Percentiles rank a stretch among this genome's conserved stretches.
phyloP scores from a whole-genome alignment of 768 basidiomycete genomes.

The Boletales sp. region DNA sequence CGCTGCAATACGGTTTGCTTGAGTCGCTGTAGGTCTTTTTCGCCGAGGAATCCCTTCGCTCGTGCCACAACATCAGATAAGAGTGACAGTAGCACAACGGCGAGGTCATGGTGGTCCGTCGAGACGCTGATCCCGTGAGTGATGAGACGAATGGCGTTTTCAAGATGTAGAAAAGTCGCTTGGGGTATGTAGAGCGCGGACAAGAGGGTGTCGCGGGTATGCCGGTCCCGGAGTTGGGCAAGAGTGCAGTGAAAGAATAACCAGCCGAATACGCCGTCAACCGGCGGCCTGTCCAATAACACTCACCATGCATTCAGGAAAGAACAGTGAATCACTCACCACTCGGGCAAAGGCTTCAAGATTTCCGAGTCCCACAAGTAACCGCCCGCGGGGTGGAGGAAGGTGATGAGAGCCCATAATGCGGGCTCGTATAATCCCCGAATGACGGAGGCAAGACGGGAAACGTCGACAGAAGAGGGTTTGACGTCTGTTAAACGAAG shows the following conservation, averaged over 20 bases:
- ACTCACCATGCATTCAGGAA: not conserved
- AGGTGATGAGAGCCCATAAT: constrained; percentile 40
- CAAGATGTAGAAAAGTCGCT: constrained; percentile 29
- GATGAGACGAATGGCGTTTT: constrained; percentile 37
- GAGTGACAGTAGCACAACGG: constrained; percentile 35
- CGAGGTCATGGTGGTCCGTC: constrained; percentile 17
- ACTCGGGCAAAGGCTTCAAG: constrained; percentile 7
- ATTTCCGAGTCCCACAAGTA: constrained; percentile 40
- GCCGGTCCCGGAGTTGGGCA: constrained; percentile 15
- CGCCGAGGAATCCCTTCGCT: constrained; percentile 25
- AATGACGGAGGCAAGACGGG: constrained; percentile 38
- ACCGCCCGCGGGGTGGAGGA: constrained; percentile 39
- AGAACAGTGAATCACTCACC: constrained; percentile 23
- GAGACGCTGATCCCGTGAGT: constrained; percentile 32
- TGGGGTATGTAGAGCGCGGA: constrained; percentile 27
- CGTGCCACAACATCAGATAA: constrained; percentile 36
- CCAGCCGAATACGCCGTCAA: constrained; percentile 37
- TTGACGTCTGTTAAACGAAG: constrained; percentile 44
- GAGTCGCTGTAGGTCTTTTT: constrained; percentile 31
- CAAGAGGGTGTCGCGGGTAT: constrained; percentile 33
- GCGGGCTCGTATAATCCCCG: constrained; percentile 40
- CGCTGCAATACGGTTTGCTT: constrained; percentile 41
- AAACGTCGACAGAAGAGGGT: constrained; percentile 36
- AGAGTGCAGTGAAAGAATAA: constrained; percentile 39
- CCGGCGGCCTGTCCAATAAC: constrained; percentile 5